Evolutionary conservation across 345 rosid species (phyloP).

Genomic region (Clarkia xantiana): DNA sequence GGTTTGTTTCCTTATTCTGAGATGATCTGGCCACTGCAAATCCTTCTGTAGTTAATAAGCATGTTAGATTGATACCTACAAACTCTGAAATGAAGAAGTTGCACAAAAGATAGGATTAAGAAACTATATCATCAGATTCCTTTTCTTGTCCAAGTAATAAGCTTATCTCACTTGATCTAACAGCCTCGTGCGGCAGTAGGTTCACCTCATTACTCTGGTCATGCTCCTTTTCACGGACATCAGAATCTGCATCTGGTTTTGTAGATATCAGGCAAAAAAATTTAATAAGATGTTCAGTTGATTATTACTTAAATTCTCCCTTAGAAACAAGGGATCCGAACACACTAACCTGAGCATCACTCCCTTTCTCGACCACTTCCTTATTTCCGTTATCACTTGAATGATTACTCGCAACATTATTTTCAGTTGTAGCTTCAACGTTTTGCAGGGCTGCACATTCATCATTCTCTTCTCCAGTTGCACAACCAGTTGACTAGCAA

Average conservation of each 20-base stretch:
- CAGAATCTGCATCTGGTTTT: conserved; percentile 56
- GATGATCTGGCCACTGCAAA: conserved; percentile 15
- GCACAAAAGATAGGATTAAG: neutral
- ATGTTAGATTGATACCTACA: neutral
- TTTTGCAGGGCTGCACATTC: conserved; percentile 61
- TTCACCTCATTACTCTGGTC: conserved; percentile 13
- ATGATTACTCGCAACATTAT: conserved; percentile 41
- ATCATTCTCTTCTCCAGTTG: conserved; percentile 29
- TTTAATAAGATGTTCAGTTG: too few relatives aligned
- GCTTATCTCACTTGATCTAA: conserved; percentile 4
- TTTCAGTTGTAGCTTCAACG: conserved; percentile 60
- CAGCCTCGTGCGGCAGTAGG: conserved; percentile 7
- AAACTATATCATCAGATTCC: conserved; percentile 23
- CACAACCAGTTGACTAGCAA: conserved; percentile 30
- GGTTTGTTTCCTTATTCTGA: conserved; percentile 14
- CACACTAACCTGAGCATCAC: conserved; percentile 61
- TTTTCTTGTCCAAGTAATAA: conserved; percentile 17
- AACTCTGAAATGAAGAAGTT: neutral
- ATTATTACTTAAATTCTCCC: too few relatives aligned
- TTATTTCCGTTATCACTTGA: conserved; percentile 27
- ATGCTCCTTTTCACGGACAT: conserved; percentile 28
- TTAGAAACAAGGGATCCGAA: too few relatives aligned
- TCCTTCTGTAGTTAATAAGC: conserved; percentile 9
- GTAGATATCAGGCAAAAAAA: conserved; percentile 23
- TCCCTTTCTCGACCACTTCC: conserved; percentile 40